Evolutionary conservation across 371 early-diverging fungal species (phyloP), one percentile per base, ranked within the genome.

Genomic region (Cokeromyces recurvatus): DNA sequence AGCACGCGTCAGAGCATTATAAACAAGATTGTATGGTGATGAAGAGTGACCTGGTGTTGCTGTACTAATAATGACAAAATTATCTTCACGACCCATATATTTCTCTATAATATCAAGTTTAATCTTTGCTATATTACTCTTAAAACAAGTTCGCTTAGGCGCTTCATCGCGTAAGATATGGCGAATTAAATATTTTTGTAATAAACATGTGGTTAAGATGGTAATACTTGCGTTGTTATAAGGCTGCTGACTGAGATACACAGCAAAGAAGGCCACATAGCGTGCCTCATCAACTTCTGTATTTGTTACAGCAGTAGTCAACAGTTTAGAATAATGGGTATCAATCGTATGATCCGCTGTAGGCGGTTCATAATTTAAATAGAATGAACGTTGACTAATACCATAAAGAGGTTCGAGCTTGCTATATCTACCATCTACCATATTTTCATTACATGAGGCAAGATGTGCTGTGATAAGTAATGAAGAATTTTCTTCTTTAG

Each of bases 241-340:
- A 4, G 50, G 45, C 31, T 73, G 74, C 31, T 73, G 74, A 25
- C 42, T 45, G 2, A 66, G n/a, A 19, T 73, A 73, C 2, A 62
- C 41, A 6, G 67, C 67, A 29, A 73, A 50, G 19, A 57, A 59
- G 1, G 56, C 54, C 0, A 63, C 50, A 19, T 46, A 66, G 3
- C 59, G 56, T 0, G 66, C 73, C 23, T 68, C 69, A 14, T 66
- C 64, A 0, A 59, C 41, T 25, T 63, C 55, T 1, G 41, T 48
- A 10, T 48, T 35, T 1, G 45, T 57, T 4, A 69, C 16, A 0
- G 34, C 9, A 10, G 31, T 20, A 2, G 34, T 14, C 1, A 36
- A 23, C 8, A 50, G 8, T 0, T 25, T 31, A 22, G 41, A 45
- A 19, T 56, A 56, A 3, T 19, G 1, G 3, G 12, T 8, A 16